phyloP scores from a whole-genome alignment of 257 asterid species.

The Cinchona pubescens region DNA sequence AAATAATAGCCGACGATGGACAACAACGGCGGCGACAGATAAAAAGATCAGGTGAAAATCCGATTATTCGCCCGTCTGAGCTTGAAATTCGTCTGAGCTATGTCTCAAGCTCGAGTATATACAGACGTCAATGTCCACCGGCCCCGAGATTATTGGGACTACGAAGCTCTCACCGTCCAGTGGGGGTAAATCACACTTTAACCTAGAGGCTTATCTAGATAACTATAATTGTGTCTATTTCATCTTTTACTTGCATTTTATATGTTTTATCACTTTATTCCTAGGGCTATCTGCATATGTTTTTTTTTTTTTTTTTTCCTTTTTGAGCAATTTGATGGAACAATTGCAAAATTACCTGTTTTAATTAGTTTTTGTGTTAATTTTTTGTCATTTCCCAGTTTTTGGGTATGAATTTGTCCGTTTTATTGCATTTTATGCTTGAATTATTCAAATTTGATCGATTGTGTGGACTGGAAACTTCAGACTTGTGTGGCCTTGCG shows the following conservation, averaged over 20 bases:
- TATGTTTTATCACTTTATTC: background rate
- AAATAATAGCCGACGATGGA: background rate
- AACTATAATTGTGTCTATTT: background rate
- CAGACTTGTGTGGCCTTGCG: too few relatives aligned
- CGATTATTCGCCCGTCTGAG: background rate
- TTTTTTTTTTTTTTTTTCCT: too few relatives aligned
- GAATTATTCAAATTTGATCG: too few relatives aligned
- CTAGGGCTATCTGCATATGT: background rate
- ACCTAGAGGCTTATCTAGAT: background rate
- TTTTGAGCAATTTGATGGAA: background rate
- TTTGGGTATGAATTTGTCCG: background rate
- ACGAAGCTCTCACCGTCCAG: constrained; percentile 62
- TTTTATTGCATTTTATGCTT: background rate
- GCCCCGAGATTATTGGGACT: constrained; percentile 68
- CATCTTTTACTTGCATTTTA: background rate
- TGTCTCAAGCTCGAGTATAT: constrained; percentile 69
- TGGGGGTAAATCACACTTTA: constrained; percentile 56
- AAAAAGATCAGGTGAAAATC: background rate
- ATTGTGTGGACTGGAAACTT: too few relatives aligned
- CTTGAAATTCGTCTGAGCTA: background rate
- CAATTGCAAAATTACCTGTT: background rate
- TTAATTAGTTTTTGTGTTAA: background rate
- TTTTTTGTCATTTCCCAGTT: too few relatives aligned
- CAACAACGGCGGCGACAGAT: background rate
- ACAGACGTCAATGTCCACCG: constrained; percentile 61